Conservation (phyloP, 345 rosid genomes). For the Hibiscus mutabilis region DNA sequence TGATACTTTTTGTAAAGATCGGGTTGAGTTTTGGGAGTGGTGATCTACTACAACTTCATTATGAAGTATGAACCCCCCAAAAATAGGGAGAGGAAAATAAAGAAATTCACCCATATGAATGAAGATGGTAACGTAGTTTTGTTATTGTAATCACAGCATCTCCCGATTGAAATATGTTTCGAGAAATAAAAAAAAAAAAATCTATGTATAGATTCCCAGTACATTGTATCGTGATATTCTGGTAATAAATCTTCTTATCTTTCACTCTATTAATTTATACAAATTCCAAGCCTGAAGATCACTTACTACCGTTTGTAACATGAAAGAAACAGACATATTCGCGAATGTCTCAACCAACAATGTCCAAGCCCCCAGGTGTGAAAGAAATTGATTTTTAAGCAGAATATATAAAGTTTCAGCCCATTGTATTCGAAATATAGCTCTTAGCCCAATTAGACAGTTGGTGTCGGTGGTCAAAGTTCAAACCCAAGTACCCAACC, state of each 20-base stretch:
- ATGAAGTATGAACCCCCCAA: background rate
- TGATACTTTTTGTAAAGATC: conserved; percentile 22
- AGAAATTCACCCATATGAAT: too few species aligned
- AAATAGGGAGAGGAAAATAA: background rate
- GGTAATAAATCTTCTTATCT: background rate
- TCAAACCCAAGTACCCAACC: background rate
- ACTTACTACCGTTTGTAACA: too few species aligned
- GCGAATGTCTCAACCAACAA: too few species aligned
- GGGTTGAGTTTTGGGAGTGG: conserved; percentile 4
- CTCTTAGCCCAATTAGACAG: background rate
- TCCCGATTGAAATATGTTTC: too few species aligned
- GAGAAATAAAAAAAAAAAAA: conserved; percentile 12
- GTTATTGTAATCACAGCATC: too few species aligned
- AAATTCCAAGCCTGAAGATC: too few species aligned
- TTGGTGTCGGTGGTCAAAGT: background rate
- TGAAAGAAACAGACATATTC: too few species aligned
- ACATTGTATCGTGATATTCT: conserved; percentile 9
- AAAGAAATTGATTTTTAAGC: background rate
- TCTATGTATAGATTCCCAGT: conserved; percentile 38
- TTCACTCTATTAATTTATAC: too few species aligned
- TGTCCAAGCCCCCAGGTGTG: too few species aligned
- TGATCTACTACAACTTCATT: conserved; percentile 16
- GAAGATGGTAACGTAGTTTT: too few species aligned
- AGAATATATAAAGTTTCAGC: background rate
- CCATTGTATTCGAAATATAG: background rate